Evolutionary conservation across 495 filamentous ascomycete species (phyloP).

Genomic region (Platismatia glauca): DNA sequence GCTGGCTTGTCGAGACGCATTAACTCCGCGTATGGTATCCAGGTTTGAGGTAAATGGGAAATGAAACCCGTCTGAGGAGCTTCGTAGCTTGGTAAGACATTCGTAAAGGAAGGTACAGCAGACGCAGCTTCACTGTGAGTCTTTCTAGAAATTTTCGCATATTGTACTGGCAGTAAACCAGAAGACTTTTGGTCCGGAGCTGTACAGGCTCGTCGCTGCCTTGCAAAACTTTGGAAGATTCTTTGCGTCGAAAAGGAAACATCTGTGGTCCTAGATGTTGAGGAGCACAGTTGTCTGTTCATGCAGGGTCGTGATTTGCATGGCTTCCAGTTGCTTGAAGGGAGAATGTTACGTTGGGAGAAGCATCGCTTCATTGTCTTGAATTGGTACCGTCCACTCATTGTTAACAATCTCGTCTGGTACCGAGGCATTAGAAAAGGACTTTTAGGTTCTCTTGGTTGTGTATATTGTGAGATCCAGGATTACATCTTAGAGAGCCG

Average conservation of each 20-base stretch:
- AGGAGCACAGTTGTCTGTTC: neutral
- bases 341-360: neutral
- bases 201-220: neutral
- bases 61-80: slow-evolving; percentile 69
- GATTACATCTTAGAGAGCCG: neutral
- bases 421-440: neutral
- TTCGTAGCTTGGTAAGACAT: slow-evolving; percentile 38
- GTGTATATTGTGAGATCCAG: neutral
- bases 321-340: neutral
- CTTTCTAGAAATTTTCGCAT: neutral
- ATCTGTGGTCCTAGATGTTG: neutral
- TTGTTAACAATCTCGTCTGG: neutral
- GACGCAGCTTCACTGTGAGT: neutral
- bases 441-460: neutral
- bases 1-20: slow-evolving; percentile 88
- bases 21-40: slow-evolving; percentile 91
- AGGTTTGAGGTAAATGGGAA: slow-evolving; percentile 61
- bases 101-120: neutral
- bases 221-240: neutral
- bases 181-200: neutral
- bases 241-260: neutral
- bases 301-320: too few species aligned
- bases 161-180: neutral
- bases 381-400: neutral
- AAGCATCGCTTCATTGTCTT: neutral